phyloP scores from a whole-genome alignment of 306 rosid species.

The Casuarina cunninghamiana region DNA sequence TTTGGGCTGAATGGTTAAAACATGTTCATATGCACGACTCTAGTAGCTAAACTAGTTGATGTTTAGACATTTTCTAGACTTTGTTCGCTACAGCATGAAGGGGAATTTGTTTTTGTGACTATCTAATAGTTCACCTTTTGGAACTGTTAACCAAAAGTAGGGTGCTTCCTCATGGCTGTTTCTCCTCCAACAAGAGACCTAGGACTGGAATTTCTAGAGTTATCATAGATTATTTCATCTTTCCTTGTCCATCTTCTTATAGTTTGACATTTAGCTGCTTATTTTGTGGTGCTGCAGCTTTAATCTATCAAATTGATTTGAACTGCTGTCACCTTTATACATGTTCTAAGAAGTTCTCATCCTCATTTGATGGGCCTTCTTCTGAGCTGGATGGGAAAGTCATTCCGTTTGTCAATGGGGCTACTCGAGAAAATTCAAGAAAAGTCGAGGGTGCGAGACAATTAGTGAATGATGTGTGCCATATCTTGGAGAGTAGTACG shows the following conservation, averaged over 20 bases:
- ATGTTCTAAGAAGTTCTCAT: conserved; percentile 35
- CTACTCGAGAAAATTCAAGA: conserved; percentile 25
- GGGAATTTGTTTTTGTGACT: not conserved
- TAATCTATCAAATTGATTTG: conserved; percentile 33
- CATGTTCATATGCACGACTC: not conserved
- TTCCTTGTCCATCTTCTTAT: not conserved
- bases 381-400: conserved; percentile 41
- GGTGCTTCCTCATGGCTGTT: not conserved
- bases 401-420: conserved; percentile 27
- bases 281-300: conserved; percentile 41
- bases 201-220: not conserved
- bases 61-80: not conserved
- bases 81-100: not conserved
- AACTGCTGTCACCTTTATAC: conserved; percentile 30
- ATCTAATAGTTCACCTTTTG: not conserved
- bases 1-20: not conserved
- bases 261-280: not conserved
- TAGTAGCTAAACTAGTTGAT: not conserved
- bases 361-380: conserved; percentile 48
- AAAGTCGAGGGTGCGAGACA: conserved; percentile 45
- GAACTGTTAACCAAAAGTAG: not conserved
- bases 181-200: not conserved
- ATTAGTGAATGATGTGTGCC: conserved; percentile 58
- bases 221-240: not conserved
- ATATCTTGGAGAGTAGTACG: conserved; percentile 56